phyloP scores from a whole-genome alignment of 2,329 filamentous ascomycete genomes.

The Polychaeton citri region DNA sequence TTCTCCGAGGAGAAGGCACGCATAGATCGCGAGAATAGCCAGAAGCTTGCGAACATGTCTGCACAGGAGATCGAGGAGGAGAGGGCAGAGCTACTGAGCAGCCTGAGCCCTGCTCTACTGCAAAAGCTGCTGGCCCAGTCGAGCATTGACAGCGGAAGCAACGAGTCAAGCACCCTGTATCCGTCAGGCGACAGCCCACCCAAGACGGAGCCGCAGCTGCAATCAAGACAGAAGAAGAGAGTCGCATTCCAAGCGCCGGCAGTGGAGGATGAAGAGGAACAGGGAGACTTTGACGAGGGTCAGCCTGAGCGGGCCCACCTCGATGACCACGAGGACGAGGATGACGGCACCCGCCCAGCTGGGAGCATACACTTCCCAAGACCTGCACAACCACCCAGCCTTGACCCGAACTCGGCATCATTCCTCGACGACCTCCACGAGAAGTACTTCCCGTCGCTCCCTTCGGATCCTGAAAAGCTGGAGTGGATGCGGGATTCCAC shows the following conservation, averaged over 20 bases:
- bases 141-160: slow-evolving; percentile 54
- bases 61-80: slow-evolving; percentile 69
- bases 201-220: slow-evolving; percentile 3
- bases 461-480: slow-evolving; percentile 71
- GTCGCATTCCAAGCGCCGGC: slow-evolving; percentile 18
- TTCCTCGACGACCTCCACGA: slow-evolving; percentile 75
- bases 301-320: slow-evolving; percentile 4
- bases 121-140: slow-evolving; percentile 64
- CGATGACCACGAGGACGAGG: not conserved
- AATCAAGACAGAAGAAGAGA: slow-evolving; percentile 14
- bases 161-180: slow-evolving; percentile 21
- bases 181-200: slow-evolving; percentile 7
- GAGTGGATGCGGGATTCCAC: slow-evolving; percentile 74
- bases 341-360: slow-evolving; percentile 6
- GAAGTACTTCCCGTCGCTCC: slow-evolving; percentile 85
- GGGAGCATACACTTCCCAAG: slow-evolving; percentile 47
- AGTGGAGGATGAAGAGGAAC: slow-evolving; percentile 1
- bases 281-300: slow-evolving; percentile 1
- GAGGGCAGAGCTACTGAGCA: slow-evolving; percentile 64
- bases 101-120: slow-evolving; percentile 61
- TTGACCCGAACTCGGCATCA: slow-evolving; percentile 69
- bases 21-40: slow-evolving; percentile 74
- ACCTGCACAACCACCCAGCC: slow-evolving; percentile 46
- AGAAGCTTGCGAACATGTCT: slow-evolving; percentile 65
- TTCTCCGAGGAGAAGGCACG: slow-evolving; percentile 49